Evolutionary conservation across 192 early-diverging fungal genomes (phyloP), one percentile per base, ranked within the genome.

Genomic region (Funneliformis mosseae): DNA sequence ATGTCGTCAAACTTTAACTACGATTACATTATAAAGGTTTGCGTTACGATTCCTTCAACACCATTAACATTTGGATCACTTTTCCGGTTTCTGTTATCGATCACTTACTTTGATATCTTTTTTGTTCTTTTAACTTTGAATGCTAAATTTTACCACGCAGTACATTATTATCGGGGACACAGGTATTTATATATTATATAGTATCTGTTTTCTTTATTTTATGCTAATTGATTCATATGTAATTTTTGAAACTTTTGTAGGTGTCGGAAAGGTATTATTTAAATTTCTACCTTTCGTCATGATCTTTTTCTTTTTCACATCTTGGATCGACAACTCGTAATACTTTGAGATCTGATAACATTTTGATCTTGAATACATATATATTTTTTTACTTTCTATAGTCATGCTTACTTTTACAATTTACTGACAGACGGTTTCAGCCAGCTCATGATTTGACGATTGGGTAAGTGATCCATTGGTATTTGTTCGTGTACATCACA

Each of bases 91-190:
- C 23, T 16, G 18, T 16, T 55, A 55, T 55, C 21, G 21, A 55
- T 55, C 48, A 55, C 46, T 41, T 38, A 23, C 38, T 45, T 70
- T 70, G 42, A 1, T 43, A 43, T 25, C 16, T 60, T 48, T 28
- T 45, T 69, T 77, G 4, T 27, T 67, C 38, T 55, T n/a, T n/a
- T 27, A n/a, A 33, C 33, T 33, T 27, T 62, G 12, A 72, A 38
- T 67, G 41, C 46, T 9, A 60, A 72, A 21, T 62, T 76, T 62
- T 39, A 61, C 7, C 23, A 23, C 74, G 83, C 86, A 95, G 90
- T 95, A 94, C 81, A 94, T 95, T 74, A 95, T 95, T 78, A 94
- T 95, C 68, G 94, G 94, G 66, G 94, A 95, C 87, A 92, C 94
- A 42, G 89, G 89, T 90, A 38, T 11, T 62, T 43, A 23, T 8